Evolutionary conservation across 768 basidiomycete genomes (phyloP), one percentile per base, ranked within the genome.

Genomic region (Boletus eberwhitei): DNA sequence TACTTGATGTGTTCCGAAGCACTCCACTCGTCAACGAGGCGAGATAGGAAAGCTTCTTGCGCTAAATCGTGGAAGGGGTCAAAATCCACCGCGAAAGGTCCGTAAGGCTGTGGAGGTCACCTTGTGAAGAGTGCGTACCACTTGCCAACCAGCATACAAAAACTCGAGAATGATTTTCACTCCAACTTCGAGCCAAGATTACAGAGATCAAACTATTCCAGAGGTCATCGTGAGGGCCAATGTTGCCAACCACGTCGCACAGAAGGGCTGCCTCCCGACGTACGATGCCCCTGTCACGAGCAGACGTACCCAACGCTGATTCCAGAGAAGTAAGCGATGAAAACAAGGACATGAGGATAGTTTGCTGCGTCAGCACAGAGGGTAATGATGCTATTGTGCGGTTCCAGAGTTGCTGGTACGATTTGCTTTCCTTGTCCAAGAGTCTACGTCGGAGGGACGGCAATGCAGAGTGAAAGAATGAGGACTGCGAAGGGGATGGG

Each of bases 1-100:
- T 88, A 87, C 57, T 84, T 88, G 64, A 97, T 78, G 63, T 93
- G 88, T 43, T 88, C 87, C 2, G 83, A 70, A 22, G 85, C 79
- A 5, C 87, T 77, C 96, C 96, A 98, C 0, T 78, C 65, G 6
- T 83, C 81, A 8, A 90, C 64, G 1, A 81, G 68, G 44, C 68
- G 74, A 37, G 75, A 68, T 22, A 88, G 69, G 34, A 87, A 73
- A 1, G 69, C 60, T 11, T 75, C 71, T 14, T 87, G 74, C 17
- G 72, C 84, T 61, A 55, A 47, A 59, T 22, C 24, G 39, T 52
- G 45, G 54, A 55, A 51, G 12, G 37, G 13, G 46, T 62, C 38
- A 68, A 17, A 38, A 47, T 42, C 29, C 11, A 19, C 16, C 13
- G 21, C 22, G 8, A 22, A 6, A n/a, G 8, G 16, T 46, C 21